phyloP scores from a whole-genome alignment of 805 yeast genomes.

The Pichia paraexigua region DNA sequence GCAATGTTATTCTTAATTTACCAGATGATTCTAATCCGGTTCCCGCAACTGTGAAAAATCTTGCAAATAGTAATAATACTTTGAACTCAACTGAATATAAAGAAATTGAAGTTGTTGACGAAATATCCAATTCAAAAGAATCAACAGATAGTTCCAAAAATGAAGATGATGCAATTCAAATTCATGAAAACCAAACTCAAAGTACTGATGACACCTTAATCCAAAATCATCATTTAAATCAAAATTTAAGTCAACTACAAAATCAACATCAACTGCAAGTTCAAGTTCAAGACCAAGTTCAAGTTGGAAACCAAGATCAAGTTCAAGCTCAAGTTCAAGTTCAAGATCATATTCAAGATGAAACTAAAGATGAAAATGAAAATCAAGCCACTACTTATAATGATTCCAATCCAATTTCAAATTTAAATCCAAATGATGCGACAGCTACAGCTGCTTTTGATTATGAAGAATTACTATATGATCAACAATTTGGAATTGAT shows the following conservation, averaged over 20 bases:
- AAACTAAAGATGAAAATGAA: slow-evolving; percentile 3
- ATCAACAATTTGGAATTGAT: slow-evolving; percentile 35
- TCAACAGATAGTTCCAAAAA: slow-evolving; percentile 31
- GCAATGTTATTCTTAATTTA: background rate
- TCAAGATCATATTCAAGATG: background rate
- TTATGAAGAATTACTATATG: slow-evolving; percentile 18
- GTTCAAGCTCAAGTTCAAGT: background rate
- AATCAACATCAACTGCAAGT: background rate
- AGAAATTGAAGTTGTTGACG: slow-evolving; percentile 18
- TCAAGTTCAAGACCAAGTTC: background rate
- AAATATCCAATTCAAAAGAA: slow-evolving; percentile 27
- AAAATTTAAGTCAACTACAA: background rate
- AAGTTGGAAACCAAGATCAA: background rate
- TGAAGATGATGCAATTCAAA: slow-evolving; percentile 23
- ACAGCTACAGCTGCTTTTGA: background rate
- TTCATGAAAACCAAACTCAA: slow-evolving; percentile 10
- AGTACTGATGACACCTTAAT: slow-evolving; percentile 9
- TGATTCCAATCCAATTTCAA: slow-evolving; percentile 1
- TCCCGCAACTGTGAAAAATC: background rate
- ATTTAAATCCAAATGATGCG: slow-evolving; percentile 2
- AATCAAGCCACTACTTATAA: slow-evolving; percentile 5
- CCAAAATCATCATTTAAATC: background rate
- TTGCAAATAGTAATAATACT: background rate
- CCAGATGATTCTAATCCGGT: no score
- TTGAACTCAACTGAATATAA: background rate